These are phyloP conservation scores for Hyaloraphidium curvatum DNA, from an alignment of 192 early-diverging fungal genomes.

Conservation along the genomic window DNA sequence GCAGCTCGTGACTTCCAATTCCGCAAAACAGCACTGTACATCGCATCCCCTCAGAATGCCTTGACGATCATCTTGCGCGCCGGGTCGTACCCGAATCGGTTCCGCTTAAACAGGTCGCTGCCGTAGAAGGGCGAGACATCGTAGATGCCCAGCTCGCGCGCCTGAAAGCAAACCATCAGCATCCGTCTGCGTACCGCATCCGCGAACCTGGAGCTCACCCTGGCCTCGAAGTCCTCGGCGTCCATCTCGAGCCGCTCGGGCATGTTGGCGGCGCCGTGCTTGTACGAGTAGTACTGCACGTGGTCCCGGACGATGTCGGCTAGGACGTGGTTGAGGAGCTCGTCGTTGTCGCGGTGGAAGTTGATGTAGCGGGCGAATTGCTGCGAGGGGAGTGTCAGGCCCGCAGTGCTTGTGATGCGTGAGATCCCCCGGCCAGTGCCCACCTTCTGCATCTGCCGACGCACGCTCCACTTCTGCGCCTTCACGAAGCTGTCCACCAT, in stretches of 20 bases:
- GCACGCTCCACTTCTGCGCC: conserved; percentile 85
- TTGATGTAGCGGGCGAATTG: conserved; percentile 71
- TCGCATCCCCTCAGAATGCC: conserved; percentile 2
- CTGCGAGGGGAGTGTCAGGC: too few species aligned
- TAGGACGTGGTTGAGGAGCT: conserved; percentile 57
- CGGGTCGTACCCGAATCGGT: not conserved
- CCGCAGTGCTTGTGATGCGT: not conserved
- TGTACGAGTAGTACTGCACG: conserved; percentile 48
- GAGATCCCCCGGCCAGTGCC: not conserved
- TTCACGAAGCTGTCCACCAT: conserved; percentile 75
- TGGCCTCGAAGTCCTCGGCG: conserved; percentile 37
- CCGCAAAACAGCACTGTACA: too few species aligned
- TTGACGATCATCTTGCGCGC: not conserved
- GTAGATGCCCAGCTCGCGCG: conserved; percentile 36
- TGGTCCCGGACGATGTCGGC: conserved; percentile 55
- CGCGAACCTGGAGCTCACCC: conserved; percentile 7
- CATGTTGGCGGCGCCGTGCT: conserved; percentile 18
- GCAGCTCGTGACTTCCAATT: too few species aligned
- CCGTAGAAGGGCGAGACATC: conserved; percentile 40
- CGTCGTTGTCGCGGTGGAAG: conserved; percentile 52
- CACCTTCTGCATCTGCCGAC: conserved; percentile 55
- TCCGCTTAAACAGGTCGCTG: conserved; percentile 23
- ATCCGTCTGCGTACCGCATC: not conserved
- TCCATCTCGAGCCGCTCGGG: conserved; percentile 38
- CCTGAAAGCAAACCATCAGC: conserved; percentile 17